A percentile compares a stretch with the other conserved stretches of the same genome.
These are phyloP conservation scores for Barnettozyma populi DNA, from an alignment of 805 yeast genomes.

Conservation along the genomic window DNA sequence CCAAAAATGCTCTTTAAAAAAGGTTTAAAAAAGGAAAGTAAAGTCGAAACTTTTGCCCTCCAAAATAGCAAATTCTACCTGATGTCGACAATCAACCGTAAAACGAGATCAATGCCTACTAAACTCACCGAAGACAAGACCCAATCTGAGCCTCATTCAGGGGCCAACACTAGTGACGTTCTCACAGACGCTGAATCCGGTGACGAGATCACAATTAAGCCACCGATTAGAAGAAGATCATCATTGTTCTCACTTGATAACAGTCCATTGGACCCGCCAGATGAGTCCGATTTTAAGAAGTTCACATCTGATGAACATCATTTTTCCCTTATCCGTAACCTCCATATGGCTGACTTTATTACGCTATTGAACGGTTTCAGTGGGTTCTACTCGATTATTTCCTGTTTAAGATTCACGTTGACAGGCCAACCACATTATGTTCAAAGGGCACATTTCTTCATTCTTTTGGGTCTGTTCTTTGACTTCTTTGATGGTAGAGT, in stretches of 20 bases:
- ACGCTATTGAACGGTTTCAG: constrained; percentile 91
- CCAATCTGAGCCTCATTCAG: neutral
- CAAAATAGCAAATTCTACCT: neutral
- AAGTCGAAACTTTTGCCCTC: neutral
- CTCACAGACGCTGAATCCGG: constrained; percentile 20
- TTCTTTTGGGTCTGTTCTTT: constrained; percentile 86
- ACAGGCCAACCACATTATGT: constrained; percentile 66
- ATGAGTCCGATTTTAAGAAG: constrained; percentile 67
- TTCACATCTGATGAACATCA: constrained; percentile 83
- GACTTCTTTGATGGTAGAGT: constrained; percentile 97
- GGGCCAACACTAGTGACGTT: constrained; percentile 8
- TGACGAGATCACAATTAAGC: constrained; percentile 14
- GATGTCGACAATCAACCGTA: constrained; percentile 1
- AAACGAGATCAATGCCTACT: constrained; percentile 5
- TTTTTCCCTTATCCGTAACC: constrained; percentile 75
- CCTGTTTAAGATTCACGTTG: constrained; percentile 74
- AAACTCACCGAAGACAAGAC: neutral
- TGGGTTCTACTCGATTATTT: constrained; percentile 86
- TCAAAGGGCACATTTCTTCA: constrained; percentile 85
- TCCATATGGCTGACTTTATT: constrained; percentile 95
- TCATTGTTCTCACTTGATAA: constrained; percentile 40
- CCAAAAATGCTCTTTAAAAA: neutral
- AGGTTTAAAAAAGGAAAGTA: neutral
- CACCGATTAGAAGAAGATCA: constrained; percentile 38
- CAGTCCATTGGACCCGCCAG: constrained; percentile 67